Base-by-base conservation (phyloP, 176 grass and related monocot species). In the Lolium rigidum region DNA sequence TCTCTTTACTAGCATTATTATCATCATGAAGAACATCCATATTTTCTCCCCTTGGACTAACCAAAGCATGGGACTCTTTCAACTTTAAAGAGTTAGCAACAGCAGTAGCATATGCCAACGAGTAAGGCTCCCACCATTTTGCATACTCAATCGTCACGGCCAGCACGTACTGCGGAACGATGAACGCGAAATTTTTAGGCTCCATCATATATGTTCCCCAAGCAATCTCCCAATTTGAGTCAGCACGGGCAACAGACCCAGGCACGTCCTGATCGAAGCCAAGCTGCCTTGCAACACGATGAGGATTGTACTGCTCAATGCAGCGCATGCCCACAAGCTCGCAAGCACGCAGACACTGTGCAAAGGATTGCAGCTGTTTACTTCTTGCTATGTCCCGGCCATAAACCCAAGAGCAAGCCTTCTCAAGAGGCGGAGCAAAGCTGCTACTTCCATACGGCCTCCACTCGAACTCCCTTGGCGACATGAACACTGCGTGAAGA, bases 201-300 rank as follows among this genome's bases (percentile, higher is more conserved):
- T 87, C 83, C 67, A 95, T 82, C 20, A 88, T 80, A 65, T 94
- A 95, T 35, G 88, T 94, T 46, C 87, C 51, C 96, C 96, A 98
- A 43, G 93, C 91, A 50, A 74, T 62, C 21, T 48, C 84, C 93
- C 96, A 98, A 35, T 79, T 14, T 82, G 56, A 85, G 72, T 91
- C 87, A 28, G 78, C 74, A 74, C 88, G 90, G 25, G 25, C 56
- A 86, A 98, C 76, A 61, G 84, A 28, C 18, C 81, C 74, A 7
- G 96, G 96, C 74, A 98, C 76, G 72, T 98, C 96, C 70, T 98
- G 96, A 79, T 98, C 93, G 37, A 98, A 88, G 18, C 93, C 96
- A 78, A 98, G 93, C 89, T 98, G 93, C 90, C 92, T 94, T 43
- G 93, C 88, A 6, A 95, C 96, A 13, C 96, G 91, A 56, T 98